A percentile compares a stretch with the other conserved stretches of the same genome.
Conservation (phyloP, 208 protist species). For the Trichomonas vaginalis region DNA sequence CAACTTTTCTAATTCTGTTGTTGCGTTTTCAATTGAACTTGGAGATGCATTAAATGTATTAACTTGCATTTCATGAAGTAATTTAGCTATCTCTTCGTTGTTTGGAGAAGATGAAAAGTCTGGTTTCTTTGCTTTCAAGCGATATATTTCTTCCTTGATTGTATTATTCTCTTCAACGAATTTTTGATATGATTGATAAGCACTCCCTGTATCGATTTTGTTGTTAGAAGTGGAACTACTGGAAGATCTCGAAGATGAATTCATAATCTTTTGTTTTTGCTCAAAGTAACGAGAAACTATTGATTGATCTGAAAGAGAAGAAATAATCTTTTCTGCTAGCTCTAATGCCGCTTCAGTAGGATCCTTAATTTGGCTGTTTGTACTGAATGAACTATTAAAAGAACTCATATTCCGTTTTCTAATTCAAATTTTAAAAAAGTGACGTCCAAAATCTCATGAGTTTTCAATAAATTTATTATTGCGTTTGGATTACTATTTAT, state of each 20-base stretch:
- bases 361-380: background rate
- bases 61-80: background rate
- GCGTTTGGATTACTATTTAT: too few relatives aligned
- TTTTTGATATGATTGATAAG: background rate
- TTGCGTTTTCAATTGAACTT: background rate
- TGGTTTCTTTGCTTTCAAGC: background rate
- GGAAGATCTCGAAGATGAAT: background rate
- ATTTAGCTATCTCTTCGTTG: background rate
- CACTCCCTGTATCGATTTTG: background rate
- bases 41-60: background rate
- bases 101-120: background rate
- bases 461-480: too few relatives aligned
- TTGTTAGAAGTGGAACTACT: background rate
- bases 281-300: background rate
- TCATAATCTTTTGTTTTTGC: background rate
- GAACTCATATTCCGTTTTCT: background rate
- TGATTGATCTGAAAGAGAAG: background rate
- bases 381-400: background rate
- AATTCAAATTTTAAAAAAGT: too few relatives aligned
- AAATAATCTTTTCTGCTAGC: background rate
- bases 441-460: too few relatives aligned
- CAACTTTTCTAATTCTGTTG: background rate
- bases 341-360: background rate
- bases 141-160: background rate
- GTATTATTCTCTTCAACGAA: background rate